Percentiles rank a stretch among this genome's conserved stretches.
phyloP scores from a whole-genome alignment of 78 protist genomes.

The Dictyostelium discoideum region dicty_2.7 NC_007091.3:664001-664500 shows the following conservation, averaged over 20 bases:
- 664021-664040: background rate
- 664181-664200: background rate
- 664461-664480: too few species aligned
- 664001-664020: constrained; percentile 32
- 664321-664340: background rate
- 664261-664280: too few species aligned
- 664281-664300: too few species aligned
- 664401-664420: too few species aligned
- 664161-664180: too few species aligned
- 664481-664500: background rate
- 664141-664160: too few species aligned
- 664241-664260: too few species aligned
- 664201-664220: background rate
- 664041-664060: background rate
- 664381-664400: too few species aligned
- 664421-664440: too few species aligned
- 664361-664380: background rate
- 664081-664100: background rate
- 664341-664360: background rate
- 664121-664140: background rate
- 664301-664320: too few species aligned
- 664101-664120: background rate
- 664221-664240: background rate
- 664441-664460: too few species aligned
- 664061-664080: background rate